Evolutionary conservation across 83 land plant genomes (phyloP), one percentile per base, ranked within the genome.

Genomic region (Picea mariana): DNA sequence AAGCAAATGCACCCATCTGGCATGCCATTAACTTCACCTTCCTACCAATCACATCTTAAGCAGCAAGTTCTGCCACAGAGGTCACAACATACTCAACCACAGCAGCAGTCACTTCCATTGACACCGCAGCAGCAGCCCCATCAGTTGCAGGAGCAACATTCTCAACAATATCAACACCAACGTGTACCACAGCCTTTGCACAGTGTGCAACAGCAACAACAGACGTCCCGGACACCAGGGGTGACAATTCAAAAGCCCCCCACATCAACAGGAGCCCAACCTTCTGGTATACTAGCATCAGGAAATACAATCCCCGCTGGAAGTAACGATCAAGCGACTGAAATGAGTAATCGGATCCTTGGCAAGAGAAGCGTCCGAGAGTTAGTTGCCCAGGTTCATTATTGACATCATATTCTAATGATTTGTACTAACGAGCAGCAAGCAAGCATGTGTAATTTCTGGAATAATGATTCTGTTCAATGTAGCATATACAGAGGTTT

Each of bases 301-400:
- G 86, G 81, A 38, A 3, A 78, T 5, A 81, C 24, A 31, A 67
- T 42, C 47, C 81, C 61, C 38, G 26, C 60, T 12, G 79, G 18
- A 64, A 52, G 17, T 87, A 71, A 38, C 42, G 91, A 91, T 21
- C 83, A 44, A n/a, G 44, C 61, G 31, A 78, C 83, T 47, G 92
- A 89, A 77, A 40, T 80, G 47, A 72, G 85, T 63, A 82, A 61
- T 80, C 78, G 78, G 16, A 86, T 93, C 71, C 81, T 93, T 40
- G 82, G 88, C 87, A 93, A 93, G 85, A 86, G 94, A 80, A 91
- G 88, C 81, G 88, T 93, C 79, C 89, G 84, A 31, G 92, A 92
- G 59, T 65, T 92, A 20, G 88, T 90, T 18, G 77, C 79, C 38
- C 92, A 92, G 89, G 92, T 92, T 9, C 12, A 3, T 12, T 6